Base-by-base conservation (phyloP, 176 grass and related monocot species). In the Eleusine coracana region DNA sequence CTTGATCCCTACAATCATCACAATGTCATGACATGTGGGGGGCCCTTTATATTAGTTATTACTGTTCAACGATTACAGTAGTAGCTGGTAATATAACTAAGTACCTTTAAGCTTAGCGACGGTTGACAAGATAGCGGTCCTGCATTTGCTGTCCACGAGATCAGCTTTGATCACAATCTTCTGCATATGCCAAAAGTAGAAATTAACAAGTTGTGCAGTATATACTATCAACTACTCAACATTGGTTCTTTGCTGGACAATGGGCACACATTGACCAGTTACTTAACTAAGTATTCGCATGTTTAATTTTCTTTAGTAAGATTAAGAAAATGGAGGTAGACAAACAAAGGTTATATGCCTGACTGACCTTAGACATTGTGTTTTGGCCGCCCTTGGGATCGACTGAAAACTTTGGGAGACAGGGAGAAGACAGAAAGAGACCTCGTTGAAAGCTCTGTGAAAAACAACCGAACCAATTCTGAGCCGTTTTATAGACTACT, bases 101-200 rank as follows among this genome's bases (percentile, higher is more conserved):
- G 44, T 31, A 85, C 87, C 87, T 31, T 54, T 10, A 6, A 86
- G 66, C 72, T 62, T 69, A 72, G 84, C 66, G 6, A 86, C 49
- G 52, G 79, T 69, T 21, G 46, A 73, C 20, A 86, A 1, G 62
- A 86, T 68, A 1, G 29, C 11, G 17, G 21, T 20, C 69, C 54
- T 72, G 73, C 78, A 78, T 4, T 73, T 74, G 36, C 27, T 64
- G 39, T 68, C 49, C 5, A 78, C 2, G 75, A 83, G 41, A 50
- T 59, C 25, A 7, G 76, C 66, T 17, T 54, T 78, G 74, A 90
- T 65, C 88, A 83, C 74, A 54, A 76, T 87, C 39, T 90, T 83
- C 88, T 87, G 83, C 25, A 61, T 3, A 75, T 5, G 72, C 16
- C 72, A 5, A 55, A 73, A 27, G 28, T 9, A 62, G 59, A 28